Evolutionary conservation across 208 protist species (phyloP).

Genomic region (Trypanosoma rangeli): DNA sequence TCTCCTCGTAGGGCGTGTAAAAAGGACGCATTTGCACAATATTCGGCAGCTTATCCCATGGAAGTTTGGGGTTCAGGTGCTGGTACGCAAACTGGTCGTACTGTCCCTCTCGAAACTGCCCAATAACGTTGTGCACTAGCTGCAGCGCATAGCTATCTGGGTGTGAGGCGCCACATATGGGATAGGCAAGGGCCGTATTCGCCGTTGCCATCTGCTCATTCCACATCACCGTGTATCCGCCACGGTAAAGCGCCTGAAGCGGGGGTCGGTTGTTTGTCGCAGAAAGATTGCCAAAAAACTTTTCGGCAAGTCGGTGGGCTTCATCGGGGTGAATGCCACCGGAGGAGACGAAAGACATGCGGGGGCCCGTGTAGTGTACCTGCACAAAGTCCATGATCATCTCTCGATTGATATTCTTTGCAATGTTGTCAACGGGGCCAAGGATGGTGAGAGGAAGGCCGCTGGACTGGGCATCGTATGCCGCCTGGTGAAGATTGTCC

Average conservation of each 20-base stretch:
- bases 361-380: slow-evolving; percentile 96
- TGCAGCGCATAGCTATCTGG: slow-evolving; percentile 93
- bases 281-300: slow-evolving; percentile 88
- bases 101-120: slow-evolving; percentile 88
- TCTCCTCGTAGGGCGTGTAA: slow-evolving; percentile 92
- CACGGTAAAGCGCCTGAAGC: slow-evolving; percentile 57
- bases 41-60: slow-evolving; percentile 65
- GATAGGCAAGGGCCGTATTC: slow-evolving; percentile 82
- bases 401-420: slow-evolving; percentile 80
- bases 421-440: slow-evolving; percentile 97
- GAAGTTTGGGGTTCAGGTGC: slow-evolving; percentile 64
- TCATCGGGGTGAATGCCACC: slow-evolving; percentile 95
- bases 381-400: slow-evolving; percentile 92
- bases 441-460: slow-evolving; percentile 97
- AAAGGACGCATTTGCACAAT: slow-evolving; percentile 83
- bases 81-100: slow-evolving; percentile 73
- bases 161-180: slow-evolving; percentile 86
- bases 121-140: slow-evolving; percentile 94
- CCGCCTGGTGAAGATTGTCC: slow-evolving; percentile 96
- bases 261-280: slow-evolving; percentile 59
- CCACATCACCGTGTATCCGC: slow-evolving; percentile 74
- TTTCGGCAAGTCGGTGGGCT: slow-evolving; percentile 89
- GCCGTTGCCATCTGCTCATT: slow-evolving; percentile 77
- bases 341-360: slow-evolving; percentile 96
- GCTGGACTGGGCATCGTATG: slow-evolving; percentile 90